Evolutionary conservation across 345 rosid species (phyloP).

Genomic region (Melastoma malabathricum): DNA sequence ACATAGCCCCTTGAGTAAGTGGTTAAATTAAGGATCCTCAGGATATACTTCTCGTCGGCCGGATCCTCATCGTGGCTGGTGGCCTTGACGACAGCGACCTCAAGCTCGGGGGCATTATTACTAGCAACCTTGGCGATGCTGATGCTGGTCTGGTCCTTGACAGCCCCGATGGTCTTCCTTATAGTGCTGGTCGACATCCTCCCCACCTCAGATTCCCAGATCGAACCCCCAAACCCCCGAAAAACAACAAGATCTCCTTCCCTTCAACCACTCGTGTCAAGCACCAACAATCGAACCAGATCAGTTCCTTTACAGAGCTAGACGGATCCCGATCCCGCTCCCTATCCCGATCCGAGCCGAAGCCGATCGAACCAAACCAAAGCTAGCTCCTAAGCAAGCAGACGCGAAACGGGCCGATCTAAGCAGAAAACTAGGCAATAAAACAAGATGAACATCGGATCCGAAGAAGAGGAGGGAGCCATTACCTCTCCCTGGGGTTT

Average conservation of each 20-base stretch:
- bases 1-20: conserved; percentile 59
- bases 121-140: conserved; percentile 84
- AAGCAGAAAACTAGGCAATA: not conserved
- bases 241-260: not conserved
- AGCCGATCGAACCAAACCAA: no score
- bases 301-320: no score
- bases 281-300: no score
- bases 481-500: no score
- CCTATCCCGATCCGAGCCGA: no score
- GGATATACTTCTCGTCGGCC: conserved; percentile 62
- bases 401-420: not conserved
- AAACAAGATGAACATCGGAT: conserved; percentile 1
- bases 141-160: conserved; percentile 92
- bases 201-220: conserved; percentile 4
- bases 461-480: not conserved
- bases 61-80: conserved; percentile 92
- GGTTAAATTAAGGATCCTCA: conserved; percentile 47
- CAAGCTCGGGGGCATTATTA: conserved; percentile 91
- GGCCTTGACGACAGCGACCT: conserved; percentile 83
- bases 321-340: no score
- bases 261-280: not conserved
- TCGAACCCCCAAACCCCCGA: not conserved
- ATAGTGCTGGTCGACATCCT: conserved; percentile 78
- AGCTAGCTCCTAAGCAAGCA: not conserved
- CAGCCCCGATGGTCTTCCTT: conserved; percentile 89